Evolutionary conservation across 2,329 filamentous ascomycete species (phyloP).

Genomic region (Arthroderma uncinatum): DNA sequence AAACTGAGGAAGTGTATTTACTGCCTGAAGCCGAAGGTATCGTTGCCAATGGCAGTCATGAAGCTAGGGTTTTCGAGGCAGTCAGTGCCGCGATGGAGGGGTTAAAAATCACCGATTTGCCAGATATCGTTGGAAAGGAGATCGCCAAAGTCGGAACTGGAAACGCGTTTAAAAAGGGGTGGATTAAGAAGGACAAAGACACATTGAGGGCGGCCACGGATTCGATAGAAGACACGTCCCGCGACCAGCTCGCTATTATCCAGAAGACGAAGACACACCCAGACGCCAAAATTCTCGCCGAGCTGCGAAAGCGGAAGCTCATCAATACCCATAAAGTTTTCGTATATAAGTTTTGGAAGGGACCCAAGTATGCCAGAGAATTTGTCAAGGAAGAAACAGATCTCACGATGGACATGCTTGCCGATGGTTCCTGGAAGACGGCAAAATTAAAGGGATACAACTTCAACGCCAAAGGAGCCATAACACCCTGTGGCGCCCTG

Average conservation of each 20-base stretch:
- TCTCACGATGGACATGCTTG: slow-evolving; percentile 84
- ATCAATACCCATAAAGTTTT: slow-evolving; percentile 74
- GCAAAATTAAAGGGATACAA: slow-evolving; percentile 79
- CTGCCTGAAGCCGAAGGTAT: slow-evolving; percentile 66
- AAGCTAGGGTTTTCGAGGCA: slow-evolving; percentile 70
- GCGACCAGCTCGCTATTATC: slow-evolving; percentile 63
- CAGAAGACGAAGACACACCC: slow-evolving; percentile 56
- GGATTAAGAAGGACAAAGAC: slow-evolving; percentile 54
- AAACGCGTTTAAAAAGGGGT: slow-evolving; percentile 73
- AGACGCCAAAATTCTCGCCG: slow-evolving; percentile 64
- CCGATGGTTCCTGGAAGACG: slow-evolving; percentile 78
- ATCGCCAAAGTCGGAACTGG: slow-evolving; percentile 64
- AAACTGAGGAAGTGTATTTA: slow-evolving; percentile 63
- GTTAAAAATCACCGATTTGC: slow-evolving; percentile 63
- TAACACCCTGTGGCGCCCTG: slow-evolving; percentile 38
- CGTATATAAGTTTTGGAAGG: slow-evolving; percentile 73
- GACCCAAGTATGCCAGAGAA: slow-evolving; percentile 75
- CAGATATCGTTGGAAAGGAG: slow-evolving; percentile 37
- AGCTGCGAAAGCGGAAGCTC: slow-evolving; percentile 87
- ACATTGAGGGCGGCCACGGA: slow-evolving; percentile 48
- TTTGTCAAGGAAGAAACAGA: slow-evolving; percentile 91
- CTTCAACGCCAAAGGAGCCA: slow-evolving; percentile 56
- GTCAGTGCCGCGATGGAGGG: slow-evolving; percentile 63
- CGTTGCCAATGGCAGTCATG: slow-evolving; percentile 64
- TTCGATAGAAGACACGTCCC: slow-evolving; percentile 67